A percentile compares a stretch with the other conserved stretches of the same genome.
Evolutionary conservation across 2,329 filamentous ascomycete species (phyloP).

Genomic region (Aspergillus versicolor): DNA sequence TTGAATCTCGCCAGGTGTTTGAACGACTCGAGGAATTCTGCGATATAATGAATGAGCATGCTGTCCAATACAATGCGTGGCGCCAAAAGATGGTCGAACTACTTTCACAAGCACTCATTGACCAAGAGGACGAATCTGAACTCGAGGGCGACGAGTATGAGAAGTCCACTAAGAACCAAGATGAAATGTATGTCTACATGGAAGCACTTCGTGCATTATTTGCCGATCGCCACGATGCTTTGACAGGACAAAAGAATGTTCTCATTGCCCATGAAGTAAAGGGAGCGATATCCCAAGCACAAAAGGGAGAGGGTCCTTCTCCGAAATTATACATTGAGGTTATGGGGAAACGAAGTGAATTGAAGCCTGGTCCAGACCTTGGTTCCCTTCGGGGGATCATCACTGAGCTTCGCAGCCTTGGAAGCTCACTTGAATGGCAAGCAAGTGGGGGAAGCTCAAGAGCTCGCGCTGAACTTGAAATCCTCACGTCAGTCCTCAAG

Average conservation of each 20-base stretch:
- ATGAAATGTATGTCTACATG: conserved; percentile 84
- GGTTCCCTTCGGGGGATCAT: conserved; percentile 71
- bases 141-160: conserved; percentile 88
- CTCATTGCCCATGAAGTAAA: conserved; percentile 73
- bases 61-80: conserved; percentile 70
- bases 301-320: conserved; percentile 65
- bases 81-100: conserved; percentile 70
- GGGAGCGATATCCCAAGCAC: conserved; percentile 60
- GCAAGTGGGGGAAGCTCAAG: conserved; percentile 54
- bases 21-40: conserved; percentile 67
- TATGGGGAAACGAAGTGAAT: conserved; percentile 45
- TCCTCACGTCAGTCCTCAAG: conserved; percentile 64
- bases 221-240: conserved; percentile 72
- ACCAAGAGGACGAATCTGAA: conserved; percentile 74
- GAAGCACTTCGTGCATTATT: conserved; percentile 72
- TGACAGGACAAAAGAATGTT: conserved; percentile 75
- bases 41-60: conserved; percentile 69
- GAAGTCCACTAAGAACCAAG: conserved; percentile 81
- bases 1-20: conserved; percentile 69
- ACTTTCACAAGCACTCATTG: conserved; percentile 72
- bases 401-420: conserved; percentile 65
- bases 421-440: conserved; percentile 60
- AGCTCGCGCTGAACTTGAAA: conserved; percentile 61
- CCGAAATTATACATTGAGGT: conserved; percentile 61
- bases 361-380: conserved; percentile 48